Conservation (phyloP, 345 rosid species). For the Trapa incisa region DNA sequence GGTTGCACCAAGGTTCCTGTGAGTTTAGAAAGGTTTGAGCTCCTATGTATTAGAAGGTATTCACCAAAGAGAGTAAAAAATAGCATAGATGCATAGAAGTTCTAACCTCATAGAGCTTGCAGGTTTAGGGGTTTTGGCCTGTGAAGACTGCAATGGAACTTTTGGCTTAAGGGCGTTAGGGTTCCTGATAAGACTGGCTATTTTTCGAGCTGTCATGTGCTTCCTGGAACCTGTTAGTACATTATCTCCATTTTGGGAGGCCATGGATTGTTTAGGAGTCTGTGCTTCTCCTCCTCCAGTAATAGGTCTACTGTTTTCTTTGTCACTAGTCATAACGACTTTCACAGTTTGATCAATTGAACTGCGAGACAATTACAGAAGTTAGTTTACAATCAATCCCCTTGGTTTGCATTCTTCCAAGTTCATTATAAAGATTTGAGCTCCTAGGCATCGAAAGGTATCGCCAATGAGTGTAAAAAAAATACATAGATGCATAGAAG, state of each 20-base stretch:
- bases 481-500: not conserved
- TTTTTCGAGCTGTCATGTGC: constrained; percentile 47
- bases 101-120: constrained; percentile 33
- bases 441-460: not conserved
- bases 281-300: constrained; percentile 12
- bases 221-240: constrained; percentile 38
- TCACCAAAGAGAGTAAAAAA: not conserved
- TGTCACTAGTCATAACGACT: constrained; percentile 13
- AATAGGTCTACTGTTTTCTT: constrained; percentile 26
- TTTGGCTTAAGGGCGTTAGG: constrained; percentile 45
- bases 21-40: constrained; percentile 1
- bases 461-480: not conserved
- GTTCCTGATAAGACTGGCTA: constrained; percentile 42
- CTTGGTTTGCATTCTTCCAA: not conserved
- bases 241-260: constrained; percentile 6
- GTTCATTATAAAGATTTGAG: not conserved
- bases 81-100: not conserved
- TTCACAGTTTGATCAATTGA: constrained; percentile 10
- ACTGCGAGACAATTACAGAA: constrained; percentile 2
- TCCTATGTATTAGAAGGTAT: not conserved
- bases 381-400: not conserved
- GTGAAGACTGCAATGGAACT: constrained; percentile 39
- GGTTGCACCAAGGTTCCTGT: constrained; percentile 36
- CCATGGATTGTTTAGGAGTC: constrained; percentile 11
- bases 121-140: constrained; percentile 26